A percentile compares a stretch with the other conserved stretches of the same genome.
Conservation (phyloP, 768 basidiomycete genomes). For the Leccinum ochraceum region DNA sequence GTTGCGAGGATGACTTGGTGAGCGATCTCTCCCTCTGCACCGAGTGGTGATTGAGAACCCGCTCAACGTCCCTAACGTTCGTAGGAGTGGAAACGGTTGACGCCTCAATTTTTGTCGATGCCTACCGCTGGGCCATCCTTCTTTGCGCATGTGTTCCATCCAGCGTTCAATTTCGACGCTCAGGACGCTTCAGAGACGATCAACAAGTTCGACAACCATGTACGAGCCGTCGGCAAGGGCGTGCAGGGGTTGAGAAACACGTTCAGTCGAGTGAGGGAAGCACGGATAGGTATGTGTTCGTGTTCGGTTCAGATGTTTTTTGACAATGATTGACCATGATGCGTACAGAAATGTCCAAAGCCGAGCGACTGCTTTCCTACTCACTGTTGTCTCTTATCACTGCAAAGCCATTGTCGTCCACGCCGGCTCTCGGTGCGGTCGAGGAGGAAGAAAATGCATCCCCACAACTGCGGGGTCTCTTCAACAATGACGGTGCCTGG, state of each 20-base stretch:
- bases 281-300: conserved; percentile 56
- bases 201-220: conserved; percentile 65
- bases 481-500: conserved; percentile 79
- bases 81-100: conserved; percentile 71
- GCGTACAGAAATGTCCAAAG: conserved; percentile 72
- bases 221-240: conserved; percentile 64
- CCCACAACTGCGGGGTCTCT: conserved; percentile 50
- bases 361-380: conserved; percentile 72
- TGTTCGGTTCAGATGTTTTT: not conserved
- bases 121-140: conserved; percentile 74
- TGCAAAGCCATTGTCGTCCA: conserved; percentile 56
- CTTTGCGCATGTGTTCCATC: conserved; percentile 80
- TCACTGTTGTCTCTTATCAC: conserved; percentile 76
- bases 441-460: conserved; percentile 47
- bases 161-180: conserved; percentile 78
- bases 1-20: conserved; percentile 74
- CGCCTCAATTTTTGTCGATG: conserved; percentile 59
- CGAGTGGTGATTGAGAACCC: not conserved
- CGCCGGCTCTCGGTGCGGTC: conserved; percentile 46
- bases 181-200: conserved; percentile 65
- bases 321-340: not conserved
- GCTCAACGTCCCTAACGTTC: conserved; percentile 3
- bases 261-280: conserved; percentile 64
- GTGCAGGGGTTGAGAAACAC: conserved; percentile 66
- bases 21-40: conserved; percentile 30